A percentile compares a stretch with the other conserved stretches of the same genome.
These are phyloP conservation scores for Nigrograna mackinnonii DNA, from an alignment of 2,329 filamentous ascomycete genomes.

Conservation along the genomic window DNA sequence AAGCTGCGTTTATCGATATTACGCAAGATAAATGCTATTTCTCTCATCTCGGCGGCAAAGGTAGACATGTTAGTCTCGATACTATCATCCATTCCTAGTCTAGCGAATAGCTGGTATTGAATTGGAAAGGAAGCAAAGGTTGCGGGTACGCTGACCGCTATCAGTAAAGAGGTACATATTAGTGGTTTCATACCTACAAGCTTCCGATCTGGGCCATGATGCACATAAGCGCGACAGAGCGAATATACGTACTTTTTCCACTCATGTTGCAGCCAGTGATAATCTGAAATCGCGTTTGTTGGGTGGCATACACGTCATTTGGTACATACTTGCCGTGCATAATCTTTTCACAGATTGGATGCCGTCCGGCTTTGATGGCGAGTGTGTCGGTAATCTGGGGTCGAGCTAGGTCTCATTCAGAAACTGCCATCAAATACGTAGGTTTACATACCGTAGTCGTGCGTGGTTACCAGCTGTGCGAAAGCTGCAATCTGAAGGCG, in stretches of 20 bases:
- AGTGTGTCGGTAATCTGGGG: slow-evolving; percentile 71
- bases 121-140: slow-evolving; percentile 81
- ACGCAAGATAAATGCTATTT: slow-evolving; percentile 88
- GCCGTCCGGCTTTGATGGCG: slow-evolving; percentile 73
- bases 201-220: slow-evolving; percentile 94
- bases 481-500: slow-evolving; percentile 31
- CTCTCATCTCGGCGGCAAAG: slow-evolving; percentile 93
- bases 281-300: slow-evolving; percentile 84
- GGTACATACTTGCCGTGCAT: slow-evolving; percentile 74
- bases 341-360: slow-evolving; percentile 78
- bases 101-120: slow-evolving; percentile 80
- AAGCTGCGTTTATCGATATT: slow-evolving; percentile 79
- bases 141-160: slow-evolving; percentile 66
- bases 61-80: slow-evolving; percentile 91
- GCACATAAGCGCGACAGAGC: slow-evolving; percentile 78
- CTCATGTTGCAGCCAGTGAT: slow-evolving; percentile 99
- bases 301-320: slow-evolving; percentile 85
- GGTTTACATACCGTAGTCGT: slow-evolving; percentile 56
- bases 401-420: slow-evolving; percentile 48
- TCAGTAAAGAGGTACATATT: slow-evolving; percentile 8
- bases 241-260: slow-evolving; percentile 91
- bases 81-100: slow-evolving; percentile 83
- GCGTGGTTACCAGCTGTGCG: slow-evolving; percentile 67
- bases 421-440: background rate
- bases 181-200: slow-evolving; percentile 52